Evolutionary conservation across 352 stramenopile genomes (phyloP).

Genomic region (Halophytophthora polymorphica): DNA sequence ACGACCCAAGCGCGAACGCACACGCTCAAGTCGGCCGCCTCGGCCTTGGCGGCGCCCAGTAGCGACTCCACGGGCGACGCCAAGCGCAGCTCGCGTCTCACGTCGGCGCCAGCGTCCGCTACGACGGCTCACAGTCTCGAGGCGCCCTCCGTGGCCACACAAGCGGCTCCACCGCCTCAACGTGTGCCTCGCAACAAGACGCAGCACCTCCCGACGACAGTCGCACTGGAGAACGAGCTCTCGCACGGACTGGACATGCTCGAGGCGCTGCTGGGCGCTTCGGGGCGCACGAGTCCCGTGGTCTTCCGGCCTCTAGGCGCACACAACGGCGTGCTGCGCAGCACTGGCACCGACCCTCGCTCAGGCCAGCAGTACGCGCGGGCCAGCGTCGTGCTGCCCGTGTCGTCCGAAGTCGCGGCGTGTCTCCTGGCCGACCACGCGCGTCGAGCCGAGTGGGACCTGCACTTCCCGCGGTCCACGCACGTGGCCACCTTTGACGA

Average conservation of each 20-base stretch:
- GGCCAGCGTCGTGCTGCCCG: conserved; percentile 59
- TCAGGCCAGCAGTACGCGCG: conserved; percentile 50
- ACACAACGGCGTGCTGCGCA: conserved; percentile 55
- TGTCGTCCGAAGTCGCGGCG: conserved; percentile 62
- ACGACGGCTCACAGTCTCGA: conserved; percentile 3
- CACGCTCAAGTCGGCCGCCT: conserved; percentile 20
- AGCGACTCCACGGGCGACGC: conserved; percentile 6
- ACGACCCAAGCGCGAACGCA: conserved; percentile 8
- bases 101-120: conserved; percentile 20
- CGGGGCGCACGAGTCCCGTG: conserved; percentile 29
- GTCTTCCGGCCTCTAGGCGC: conserved; percentile 57
- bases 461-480: conserved; percentile 59
- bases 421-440: conserved; percentile 62
- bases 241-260: conserved; percentile 62
- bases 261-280: conserved; percentile 47
- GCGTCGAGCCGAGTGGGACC: conserved; percentile 74
- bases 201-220: conserved; percentile 61
- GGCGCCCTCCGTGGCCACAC: background rate
- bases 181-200: conserved; percentile 36
- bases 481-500: conserved; percentile 77
- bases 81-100: conserved; percentile 23
- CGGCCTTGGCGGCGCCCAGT: background rate
- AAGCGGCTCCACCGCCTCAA: conserved; percentile 8
- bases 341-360: conserved; percentile 37
- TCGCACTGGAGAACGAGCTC: conserved; percentile 76